These are phyloP conservation scores for Herpetospermum pedunculosum DNA, from an alignment of 306 rosid species.

Conservation along the genomic window DNA sequence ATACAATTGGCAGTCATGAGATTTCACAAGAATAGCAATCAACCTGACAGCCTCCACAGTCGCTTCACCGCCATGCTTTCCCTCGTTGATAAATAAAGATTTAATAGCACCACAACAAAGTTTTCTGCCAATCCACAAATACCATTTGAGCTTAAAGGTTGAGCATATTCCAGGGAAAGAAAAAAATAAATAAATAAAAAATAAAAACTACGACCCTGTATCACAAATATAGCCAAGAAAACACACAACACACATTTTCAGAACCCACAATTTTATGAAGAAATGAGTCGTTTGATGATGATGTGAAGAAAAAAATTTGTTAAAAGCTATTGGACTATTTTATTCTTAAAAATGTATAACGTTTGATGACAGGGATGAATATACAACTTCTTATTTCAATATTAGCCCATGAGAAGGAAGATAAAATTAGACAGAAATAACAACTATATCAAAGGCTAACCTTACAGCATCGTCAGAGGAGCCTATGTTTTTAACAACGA, in stretches of 20 bases:
- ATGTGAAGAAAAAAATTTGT: neutral
- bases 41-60: slow-evolving; percentile 83
- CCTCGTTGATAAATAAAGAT: slow-evolving; percentile 70
- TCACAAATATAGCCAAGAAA: neutral
- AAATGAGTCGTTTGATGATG: neutral
- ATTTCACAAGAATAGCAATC: slow-evolving; percentile 77
- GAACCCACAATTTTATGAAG: neutral
- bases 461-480: slow-evolving; percentile 60
- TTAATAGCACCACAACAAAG: slow-evolving; percentile 59
- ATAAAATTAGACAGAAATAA: neutral
- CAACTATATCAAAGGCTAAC: slow-evolving; percentile 27
- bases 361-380: neutral
- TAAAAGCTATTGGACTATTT: neutral
- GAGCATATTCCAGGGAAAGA: neutral
- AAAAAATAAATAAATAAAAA: neutral
- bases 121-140: slow-evolving; percentile 44
- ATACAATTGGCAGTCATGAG: slow-evolving; percentile 62
- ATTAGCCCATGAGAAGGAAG: slow-evolving; percentile 1
- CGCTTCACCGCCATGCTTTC: slow-evolving; percentile 85
- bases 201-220: too few species aligned
- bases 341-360: neutral
- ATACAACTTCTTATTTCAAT: neutral
- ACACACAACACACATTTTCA: neutral
- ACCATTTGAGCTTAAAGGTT: neutral
- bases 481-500: slow-evolving; percentile 61